These are phyloP conservation scores for Pyrrhoderma lamaoense DNA, from an alignment of 1,284 basidiomycete genomes.

Conservation along the genomic window DNA sequence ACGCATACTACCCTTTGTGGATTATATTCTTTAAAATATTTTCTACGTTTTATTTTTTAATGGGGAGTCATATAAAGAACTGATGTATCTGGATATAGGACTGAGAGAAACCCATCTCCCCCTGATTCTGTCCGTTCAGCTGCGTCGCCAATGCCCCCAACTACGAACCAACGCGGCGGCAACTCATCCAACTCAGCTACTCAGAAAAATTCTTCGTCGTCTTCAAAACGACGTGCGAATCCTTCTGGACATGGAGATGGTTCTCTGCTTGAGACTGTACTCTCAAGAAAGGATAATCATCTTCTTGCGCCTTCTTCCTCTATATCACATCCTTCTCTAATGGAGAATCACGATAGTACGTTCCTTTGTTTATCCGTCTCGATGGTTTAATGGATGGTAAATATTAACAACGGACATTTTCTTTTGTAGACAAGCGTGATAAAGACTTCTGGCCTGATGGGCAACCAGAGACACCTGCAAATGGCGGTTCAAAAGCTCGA, in stretches of 20 bases:
- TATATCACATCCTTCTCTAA: constrained; percentile 15
- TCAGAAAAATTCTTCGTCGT: constrained; percentile 17
- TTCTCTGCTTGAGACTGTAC: constrained; percentile 15
- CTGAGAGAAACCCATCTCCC: constrained; percentile 59
- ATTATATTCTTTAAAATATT: no score
- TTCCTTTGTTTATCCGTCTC: neutral
- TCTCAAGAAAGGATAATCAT: constrained; percentile 17
- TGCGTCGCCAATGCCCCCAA: constrained; percentile 45
- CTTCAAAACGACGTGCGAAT: constrained; percentile 16
- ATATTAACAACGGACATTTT: neutral
- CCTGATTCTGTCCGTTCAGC: constrained; percentile 65
- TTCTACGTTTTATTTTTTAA: no score
- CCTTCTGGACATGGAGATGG: constrained; percentile 12
- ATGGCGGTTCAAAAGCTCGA: constrained; percentile 26
- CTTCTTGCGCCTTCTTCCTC: constrained; percentile 12
- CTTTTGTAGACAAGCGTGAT: constrained; percentile 4
- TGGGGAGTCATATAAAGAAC: no score
- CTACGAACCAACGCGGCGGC: constrained; percentile 23
- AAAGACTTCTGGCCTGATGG: constrained; percentile 5
- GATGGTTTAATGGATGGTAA: neutral
- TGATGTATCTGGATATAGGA: constrained; percentile 27
- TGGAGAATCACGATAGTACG: constrained; percentile 7
- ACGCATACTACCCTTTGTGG: constrained; percentile 21
- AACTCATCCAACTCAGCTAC: constrained; percentile 29
- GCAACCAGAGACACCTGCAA: constrained; percentile 3